Evolutionary conservation across 169 alveolate genomes (phyloP).

Genomic region (Theileria annulata): DNA sequence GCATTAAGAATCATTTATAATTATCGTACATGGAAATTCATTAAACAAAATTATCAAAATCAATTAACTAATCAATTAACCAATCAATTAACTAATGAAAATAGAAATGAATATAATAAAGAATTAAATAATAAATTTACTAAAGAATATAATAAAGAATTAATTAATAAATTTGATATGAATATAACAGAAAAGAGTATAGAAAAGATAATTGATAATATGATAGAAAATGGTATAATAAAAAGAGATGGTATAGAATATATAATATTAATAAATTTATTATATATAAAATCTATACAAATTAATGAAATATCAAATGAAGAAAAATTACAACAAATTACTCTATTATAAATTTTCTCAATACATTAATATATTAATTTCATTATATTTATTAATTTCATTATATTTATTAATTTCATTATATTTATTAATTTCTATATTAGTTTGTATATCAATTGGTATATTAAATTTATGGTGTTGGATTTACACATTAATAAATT

Average conservation of each 20-base stretch:
- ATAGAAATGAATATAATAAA: too few relatives aligned
- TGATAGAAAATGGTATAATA: background rate
- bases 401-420: too few relatives aligned
- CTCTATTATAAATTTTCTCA: background rate
- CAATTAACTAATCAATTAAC: background rate
- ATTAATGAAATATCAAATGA: background rate
- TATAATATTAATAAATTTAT: too few relatives aligned
- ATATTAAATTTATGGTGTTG: too few relatives aligned
- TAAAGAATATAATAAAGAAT: too few relatives aligned
- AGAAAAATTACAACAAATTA: background rate
- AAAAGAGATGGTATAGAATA: background rate
- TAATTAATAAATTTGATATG: background rate
- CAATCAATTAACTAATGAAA: too few relatives aligned
- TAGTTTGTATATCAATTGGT: too few relatives aligned
- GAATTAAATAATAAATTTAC: too few relatives aligned
- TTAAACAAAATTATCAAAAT: background rate
- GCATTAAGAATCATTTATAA: background rate
- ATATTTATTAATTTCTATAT: too few relatives aligned
- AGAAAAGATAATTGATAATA: background rate
- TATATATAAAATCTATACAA: background rate
- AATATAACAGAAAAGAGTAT: background rate
- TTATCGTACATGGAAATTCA: slow-evolving; percentile 15
- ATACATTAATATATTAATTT: too few relatives aligned
- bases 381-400: too few relatives aligned
- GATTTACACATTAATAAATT: too few relatives aligned